Base-by-base conservation (phyloP, 179 eudicot genomes). In the Corrigiola litoralis region DNA sequence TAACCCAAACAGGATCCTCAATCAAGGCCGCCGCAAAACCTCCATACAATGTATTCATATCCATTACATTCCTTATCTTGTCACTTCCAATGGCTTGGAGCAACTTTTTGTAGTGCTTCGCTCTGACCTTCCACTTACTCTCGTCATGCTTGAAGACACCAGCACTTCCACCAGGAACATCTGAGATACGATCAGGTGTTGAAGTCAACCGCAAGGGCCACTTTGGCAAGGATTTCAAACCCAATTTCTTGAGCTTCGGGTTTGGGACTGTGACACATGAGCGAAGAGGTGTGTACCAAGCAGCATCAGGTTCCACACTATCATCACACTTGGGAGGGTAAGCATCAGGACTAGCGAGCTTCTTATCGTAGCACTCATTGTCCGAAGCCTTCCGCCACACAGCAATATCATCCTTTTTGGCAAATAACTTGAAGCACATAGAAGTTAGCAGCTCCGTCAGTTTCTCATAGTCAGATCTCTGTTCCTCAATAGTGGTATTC, bases 321-420 rank as follows among this genome's bases (percentile, higher is more conserved):
- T 89, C 96, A 18, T 89, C 94, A 47, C 96, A 89, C 74, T 79
- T 79, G n/a, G 96, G 85, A 1, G 96, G 96, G 70, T 89, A 87
- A n/a, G 81, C 74, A 50, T 89, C 88, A 0, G 87, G 84, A 47
- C 51, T 50, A 28, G 77, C 69, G 4, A 87, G 87, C 72, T 77
- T 80, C 36, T 76, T 70, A 63, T 76, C 71, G 37, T 87, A 87
- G 81, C 95, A 90, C 69, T 61, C 72, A 33, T 79, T 78, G 61
- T 85, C 84, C 16, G 86, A 71, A 14, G 84, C 63, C 68, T 90
- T 90, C 63, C 83, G 91, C 97, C 97, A 90, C 21, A 87, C 95
- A 2, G 95, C 89, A 61, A 90, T 87, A 73, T 92, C 95, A 16
- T 75, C 95, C 73, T 90, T 89, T 61, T 89, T 74, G 73, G 75